Conservation (phyloP, 805 yeast species). For the Candida michaelii region DNA sequence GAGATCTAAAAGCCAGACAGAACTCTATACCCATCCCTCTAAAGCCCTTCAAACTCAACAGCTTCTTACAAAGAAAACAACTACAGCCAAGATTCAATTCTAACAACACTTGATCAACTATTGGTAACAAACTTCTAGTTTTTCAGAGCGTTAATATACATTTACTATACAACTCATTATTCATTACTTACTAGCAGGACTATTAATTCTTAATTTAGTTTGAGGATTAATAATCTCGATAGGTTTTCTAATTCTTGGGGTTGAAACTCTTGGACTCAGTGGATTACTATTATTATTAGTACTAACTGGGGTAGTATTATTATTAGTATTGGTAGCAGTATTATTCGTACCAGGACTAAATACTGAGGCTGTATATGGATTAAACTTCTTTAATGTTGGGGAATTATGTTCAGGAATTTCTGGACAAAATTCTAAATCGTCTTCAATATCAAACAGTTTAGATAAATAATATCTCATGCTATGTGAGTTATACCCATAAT, state of each 20-base stretch:
- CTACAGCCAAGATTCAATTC: too few species aligned
- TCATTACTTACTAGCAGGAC: constrained; percentile 40
- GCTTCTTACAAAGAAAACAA: too few species aligned
- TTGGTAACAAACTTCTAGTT: background rate
- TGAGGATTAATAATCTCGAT: constrained; percentile 64
- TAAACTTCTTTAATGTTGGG: constrained; percentile 51
- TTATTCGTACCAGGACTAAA: constrained; percentile 47
- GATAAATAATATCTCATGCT: constrained; percentile 56
- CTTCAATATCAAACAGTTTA: constrained; percentile 62
- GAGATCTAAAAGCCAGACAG: too few species aligned
- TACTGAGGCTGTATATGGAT: constrained; percentile 65
- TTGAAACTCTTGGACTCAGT: constrained; percentile 45
- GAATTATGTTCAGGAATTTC: constrained; percentile 45
- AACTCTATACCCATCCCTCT: too few species aligned
- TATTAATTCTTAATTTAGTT: constrained; percentile 55
- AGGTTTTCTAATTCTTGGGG: constrained; percentile 60
- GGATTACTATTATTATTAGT: constrained; percentile 8
- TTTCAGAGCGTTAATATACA: constrained; percentile 6
- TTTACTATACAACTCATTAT: constrained; percentile 12
- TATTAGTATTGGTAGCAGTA: constrained; percentile 4
- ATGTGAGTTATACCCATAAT: constrained; percentile 30
- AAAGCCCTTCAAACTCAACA: too few species aligned
- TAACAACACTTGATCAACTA: too few species aligned
- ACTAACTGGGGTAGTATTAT: constrained; percentile 10
- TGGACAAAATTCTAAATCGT: constrained; percentile 66